Conservation (phyloP, 1,284 basidiomycete species). For the Anthracocystis setariae region DNA sequence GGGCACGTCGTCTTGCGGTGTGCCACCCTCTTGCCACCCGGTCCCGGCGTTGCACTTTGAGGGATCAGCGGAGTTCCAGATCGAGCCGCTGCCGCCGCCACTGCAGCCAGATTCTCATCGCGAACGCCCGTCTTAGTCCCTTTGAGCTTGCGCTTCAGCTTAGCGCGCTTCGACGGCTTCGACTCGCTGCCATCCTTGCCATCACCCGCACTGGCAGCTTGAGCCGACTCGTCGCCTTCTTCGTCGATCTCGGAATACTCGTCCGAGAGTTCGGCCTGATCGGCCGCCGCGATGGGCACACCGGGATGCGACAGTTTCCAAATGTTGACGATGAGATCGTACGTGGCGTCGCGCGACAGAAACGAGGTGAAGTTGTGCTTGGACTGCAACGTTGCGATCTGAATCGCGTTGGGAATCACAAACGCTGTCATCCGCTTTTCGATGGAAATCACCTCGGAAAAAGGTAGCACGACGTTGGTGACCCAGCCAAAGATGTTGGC, state of each 20-base stretch:
- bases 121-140: conserved; percentile 47
- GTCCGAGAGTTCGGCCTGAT: conserved; percentile 57
- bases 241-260: conserved; percentile 52
- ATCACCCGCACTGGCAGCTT: conserved; percentile 20
- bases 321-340: conserved; percentile 94
- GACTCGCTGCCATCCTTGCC: conserved; percentile 25
- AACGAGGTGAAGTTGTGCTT: conserved; percentile 94
- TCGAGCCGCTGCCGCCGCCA: conserved; percentile 38
- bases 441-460: conserved; percentile 86
- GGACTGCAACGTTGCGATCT: conserved; percentile 80
- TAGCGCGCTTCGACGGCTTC: conserved; percentile 54
- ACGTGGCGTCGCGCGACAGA: conserved; percentile 93
- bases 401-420: conserved; percentile 97
- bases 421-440: conserved; percentile 99
- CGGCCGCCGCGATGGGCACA: conserved; percentile 70
- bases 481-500: conserved; percentile 99
- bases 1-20: conserved; percentile 76
- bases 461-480: conserved; percentile 89
- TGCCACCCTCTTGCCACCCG: conserved; percentile 45
- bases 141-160: conserved; percentile 55
- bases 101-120: conserved; percentile 43
- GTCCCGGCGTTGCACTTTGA: conserved; percentile 33
- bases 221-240: conserved; percentile 22
- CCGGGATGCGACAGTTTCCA: conserved; percentile 90
- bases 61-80: conserved; percentile 42